Conservation (phyloP, 495 filamentous ascomycete genomes). For the Tuber melanosporum region DNA sequence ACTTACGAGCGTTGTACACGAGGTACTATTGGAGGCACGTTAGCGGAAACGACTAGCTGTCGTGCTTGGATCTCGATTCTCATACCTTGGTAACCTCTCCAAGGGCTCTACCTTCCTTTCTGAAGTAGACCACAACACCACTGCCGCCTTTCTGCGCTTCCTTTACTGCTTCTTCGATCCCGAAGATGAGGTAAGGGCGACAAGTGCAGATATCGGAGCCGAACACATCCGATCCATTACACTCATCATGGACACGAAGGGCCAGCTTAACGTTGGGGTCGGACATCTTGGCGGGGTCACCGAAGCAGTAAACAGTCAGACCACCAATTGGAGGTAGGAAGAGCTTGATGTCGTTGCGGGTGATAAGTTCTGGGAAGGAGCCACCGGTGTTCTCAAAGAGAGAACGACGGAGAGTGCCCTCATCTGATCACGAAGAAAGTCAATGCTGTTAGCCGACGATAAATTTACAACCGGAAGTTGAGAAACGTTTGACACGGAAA, state of each 20-base stretch:
- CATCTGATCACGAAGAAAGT: slow-evolving; percentile 51
- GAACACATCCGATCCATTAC: slow-evolving; percentile 97
- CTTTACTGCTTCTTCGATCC: slow-evolving; percentile 92
- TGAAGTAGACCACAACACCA: slow-evolving; percentile 98
- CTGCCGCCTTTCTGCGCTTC: slow-evolving; percentile 92
- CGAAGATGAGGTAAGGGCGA: slow-evolving; percentile 92
- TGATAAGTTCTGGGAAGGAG: slow-evolving; percentile 47
- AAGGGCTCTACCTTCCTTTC: slow-evolving; percentile 89
- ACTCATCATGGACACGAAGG: slow-evolving; percentile 92
- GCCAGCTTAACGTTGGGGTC: slow-evolving; percentile 78
- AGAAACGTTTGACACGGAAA: slow-evolving; percentile 7
- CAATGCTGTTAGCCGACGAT: slow-evolving; percentile 8
- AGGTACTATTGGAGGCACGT: slow-evolving; percentile 51
- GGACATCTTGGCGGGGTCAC: slow-evolving; percentile 85
- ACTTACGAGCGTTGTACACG: slow-evolving; percentile 83
- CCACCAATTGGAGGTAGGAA: slow-evolving; percentile 96
- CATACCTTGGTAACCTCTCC: slow-evolving; percentile 93
- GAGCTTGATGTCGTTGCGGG: slow-evolving; percentile 84
- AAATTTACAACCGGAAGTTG: background rate
- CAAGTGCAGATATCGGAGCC: slow-evolving; percentile 98
- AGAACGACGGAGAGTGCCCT: slow-evolving; percentile 74
- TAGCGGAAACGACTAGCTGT: background rate
- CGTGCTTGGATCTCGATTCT: slow-evolving; percentile 13
- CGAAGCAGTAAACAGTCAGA: slow-evolving; percentile 94
- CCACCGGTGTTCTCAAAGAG: slow-evolving; percentile 95